phyloP scores from a whole-genome alignment of 2,329 filamentous ascomycete genomes.

The Xylariaceae sp. region DNA sequence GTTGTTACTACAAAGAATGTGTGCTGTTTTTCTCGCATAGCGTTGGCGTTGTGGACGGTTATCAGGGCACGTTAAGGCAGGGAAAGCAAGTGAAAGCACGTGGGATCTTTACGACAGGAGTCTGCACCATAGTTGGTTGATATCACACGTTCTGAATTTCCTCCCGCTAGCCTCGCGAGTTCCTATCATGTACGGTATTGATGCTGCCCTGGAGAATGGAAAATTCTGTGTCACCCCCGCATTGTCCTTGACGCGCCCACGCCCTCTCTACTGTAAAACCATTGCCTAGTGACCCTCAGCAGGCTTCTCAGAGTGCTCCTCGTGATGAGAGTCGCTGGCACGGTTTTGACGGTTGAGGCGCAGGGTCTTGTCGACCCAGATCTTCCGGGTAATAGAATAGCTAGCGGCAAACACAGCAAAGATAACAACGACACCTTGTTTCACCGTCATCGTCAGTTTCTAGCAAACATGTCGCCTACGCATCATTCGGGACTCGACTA shows the following conservation, averaged over 20 bases:
- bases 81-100: constrained; percentile 13
- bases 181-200: constrained; percentile 30
- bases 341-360: constrained; percentile 71
- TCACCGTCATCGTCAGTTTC: constrained; percentile 8
- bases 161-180: constrained; percentile 15
- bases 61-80: constrained; percentile 13
- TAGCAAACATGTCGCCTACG: not conserved
- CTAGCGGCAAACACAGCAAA: constrained; percentile 75
- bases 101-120: constrained; percentile 22
- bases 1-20: constrained; percentile 21
- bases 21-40: constrained; percentile 29
- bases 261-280: constrained; percentile 12
- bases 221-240: constrained; percentile 17
- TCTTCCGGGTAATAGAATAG: constrained; percentile 80
- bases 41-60: constrained; percentile 30
- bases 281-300: constrained; percentile 36
- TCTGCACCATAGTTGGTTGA: constrained; percentile 26
- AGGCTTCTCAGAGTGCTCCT: not conserved
- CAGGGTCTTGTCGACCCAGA: constrained; percentile 85
- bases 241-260: constrained; percentile 15
- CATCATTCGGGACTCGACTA: not conserved
- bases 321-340: constrained; percentile 18
- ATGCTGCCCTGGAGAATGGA: constrained; percentile 21
- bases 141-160: constrained; percentile 26
- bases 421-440: constrained; percentile 73